A percentile compares a stretch with the other conserved stretches of the same genome.
Conservation (phyloP, 2,329 filamentous ascomycete genomes). For the Neopestalotiopsis clavispora region DNA sequence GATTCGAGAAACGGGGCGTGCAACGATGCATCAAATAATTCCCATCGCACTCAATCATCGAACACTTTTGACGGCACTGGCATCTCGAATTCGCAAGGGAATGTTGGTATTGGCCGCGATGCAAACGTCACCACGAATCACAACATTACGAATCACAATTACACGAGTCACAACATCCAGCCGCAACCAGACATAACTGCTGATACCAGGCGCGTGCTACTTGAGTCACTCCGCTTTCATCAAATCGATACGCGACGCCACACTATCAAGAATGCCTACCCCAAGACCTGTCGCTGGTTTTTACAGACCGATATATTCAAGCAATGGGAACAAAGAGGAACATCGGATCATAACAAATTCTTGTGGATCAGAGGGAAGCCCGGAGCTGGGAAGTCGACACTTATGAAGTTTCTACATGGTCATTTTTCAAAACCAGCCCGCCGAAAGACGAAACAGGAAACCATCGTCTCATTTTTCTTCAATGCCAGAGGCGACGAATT, state of each 20-base stretch:
- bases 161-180: too few species aligned
- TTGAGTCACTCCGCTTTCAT: neutral
- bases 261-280: neutral
- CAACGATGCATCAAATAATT: neutral
- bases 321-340: neutral
- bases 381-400: slow-evolving; percentile 7
- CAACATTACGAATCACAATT: too few species aligned
- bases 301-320: neutral
- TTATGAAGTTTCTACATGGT: neutral
- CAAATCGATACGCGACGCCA: neutral
- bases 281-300: neutral
- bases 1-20: neutral
- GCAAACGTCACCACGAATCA: neutral
- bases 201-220: neutral
- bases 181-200: neutral
- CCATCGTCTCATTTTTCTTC: slow-evolving; percentile 49
- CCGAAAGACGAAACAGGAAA: neutral
- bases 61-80: neutral
- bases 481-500: slow-evolving; percentile 47
- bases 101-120: neutral
- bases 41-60: neutral
- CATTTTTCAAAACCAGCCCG: neutral
- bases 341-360: neutral
- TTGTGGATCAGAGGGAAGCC: slow-evolving; percentile 7
- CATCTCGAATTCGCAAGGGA: neutral